Evolutionary conservation across 306 rosid species (phyloP), one percentile per base, ranked within the genome.

Genomic region (Rosa persica): DNA sequence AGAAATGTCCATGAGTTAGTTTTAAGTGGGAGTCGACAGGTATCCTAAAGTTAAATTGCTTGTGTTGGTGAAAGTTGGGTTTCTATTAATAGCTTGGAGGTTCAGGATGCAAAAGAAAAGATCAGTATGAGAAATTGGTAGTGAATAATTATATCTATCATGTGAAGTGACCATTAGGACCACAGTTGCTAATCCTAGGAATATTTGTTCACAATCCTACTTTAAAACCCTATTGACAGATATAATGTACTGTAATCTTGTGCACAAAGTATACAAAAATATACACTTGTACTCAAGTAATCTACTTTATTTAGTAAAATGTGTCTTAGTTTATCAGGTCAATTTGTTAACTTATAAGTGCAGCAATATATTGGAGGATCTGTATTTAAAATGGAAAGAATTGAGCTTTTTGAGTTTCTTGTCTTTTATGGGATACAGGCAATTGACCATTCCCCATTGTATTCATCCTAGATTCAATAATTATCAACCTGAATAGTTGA

Each of bases 61-160:
- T 54, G 62, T 66, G 48, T 19, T 12, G 73, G 79, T 79, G 80
- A 76, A 65, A 70, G 74, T 79, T 46, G 48, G 78, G 52, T 40
- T 9, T 65, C 12, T 2, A 65, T 36, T 65, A 36, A 65, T 25
- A 60, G 15, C 30, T 70, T 4, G 75, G 39, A 7, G 15, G 9
- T 19, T 46, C 19, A 25, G 23, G 52, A 20, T 8, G 67, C 39
- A 58, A 58, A 54, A n/a, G 27, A 22, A 60, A 60, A 8, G 12
- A 20, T 55, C 25, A 55, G 4, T 9, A 23, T 58, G 65, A 58
- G 30, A 22, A n/a, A 23, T 23, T 58, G 12, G 65, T 11, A 20
- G n/a, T 51, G 22, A 51, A 49, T 54, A 19, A 54, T 8, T 8
- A 2, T 16, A 36, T 64, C 5, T 8, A 64, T 13, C 12, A 30